These are phyloP conservation scores for Holtermanniella nyarrowii DNA, from an alignment of 768 basidiomycete species.

Conservation along the genomic window DNA sequence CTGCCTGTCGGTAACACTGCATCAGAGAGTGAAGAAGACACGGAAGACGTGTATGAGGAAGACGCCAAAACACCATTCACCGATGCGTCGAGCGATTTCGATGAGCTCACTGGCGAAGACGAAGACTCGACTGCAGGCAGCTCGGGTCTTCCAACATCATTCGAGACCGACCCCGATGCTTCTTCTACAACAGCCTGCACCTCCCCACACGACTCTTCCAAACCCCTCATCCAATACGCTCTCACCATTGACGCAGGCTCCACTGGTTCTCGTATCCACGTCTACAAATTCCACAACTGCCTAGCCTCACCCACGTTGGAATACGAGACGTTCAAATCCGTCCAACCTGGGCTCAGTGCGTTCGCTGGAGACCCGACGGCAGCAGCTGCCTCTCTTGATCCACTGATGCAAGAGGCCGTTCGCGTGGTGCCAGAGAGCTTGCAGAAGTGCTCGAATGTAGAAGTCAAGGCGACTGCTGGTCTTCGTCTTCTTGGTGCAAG, in stretches of 20 bases:
- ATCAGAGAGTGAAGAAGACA: conserved; percentile 6
- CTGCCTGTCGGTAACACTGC: conserved; percentile 11
- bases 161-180: conserved; percentile 64
- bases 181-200: conserved; percentile 64
- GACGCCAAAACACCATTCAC: conserved; percentile 2
- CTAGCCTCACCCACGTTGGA: conserved; percentile 64
- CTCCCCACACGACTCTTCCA: conserved; percentile 45
- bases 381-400: conserved; percentile 70
- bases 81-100: conserved; percentile 26
- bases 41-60: conserved; percentile 21
- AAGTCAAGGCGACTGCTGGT: conserved; percentile 88
- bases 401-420: conserved; percentile 68
- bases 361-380: conserved; percentile 52
- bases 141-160: conserved; percentile 43
- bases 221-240: conserved; percentile 73
- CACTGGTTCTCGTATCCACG: conserved; percentile 90
- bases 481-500: conserved; percentile 57
- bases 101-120: conserved; percentile 23
- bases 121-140: conserved; percentile 8
- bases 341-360: conserved; percentile 64
- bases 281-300: conserved; percentile 97
- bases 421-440: conserved; percentile 61
- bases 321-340: conserved; percentile 83
- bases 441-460: conserved; percentile 67
- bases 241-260: conserved; percentile 98